A percentile compares a stretch with the other conserved stretches of the same genome.
Conservation (phyloP, 768 basidiomycete species). For the Dacryopinax spathularia region DNA sequence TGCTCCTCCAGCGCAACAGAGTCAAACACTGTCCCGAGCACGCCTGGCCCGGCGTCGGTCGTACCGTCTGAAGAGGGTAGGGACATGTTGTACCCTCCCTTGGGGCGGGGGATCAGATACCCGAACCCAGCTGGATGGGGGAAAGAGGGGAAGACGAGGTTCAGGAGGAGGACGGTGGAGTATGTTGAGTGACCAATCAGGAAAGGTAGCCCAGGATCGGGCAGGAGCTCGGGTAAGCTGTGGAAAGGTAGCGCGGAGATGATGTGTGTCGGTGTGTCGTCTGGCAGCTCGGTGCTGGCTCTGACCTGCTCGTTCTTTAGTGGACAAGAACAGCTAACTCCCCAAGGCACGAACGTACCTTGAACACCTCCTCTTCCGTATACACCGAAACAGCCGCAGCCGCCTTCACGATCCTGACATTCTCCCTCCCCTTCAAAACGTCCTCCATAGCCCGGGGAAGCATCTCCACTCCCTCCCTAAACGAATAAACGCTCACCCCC, state of each 20-base stretch:
- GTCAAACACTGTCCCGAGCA: constrained; percentile 85
- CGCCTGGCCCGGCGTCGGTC: constrained; percentile 29
- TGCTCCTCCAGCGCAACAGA: constrained; percentile 57
- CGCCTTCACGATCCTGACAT: constrained; percentile 43
- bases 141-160: constrained; percentile 57
- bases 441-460: constrained; percentile 44
- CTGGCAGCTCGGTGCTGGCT: background rate
- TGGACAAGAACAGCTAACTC: too few species aligned
- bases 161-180: constrained; percentile 76
- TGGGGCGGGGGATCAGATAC: constrained; percentile 77
- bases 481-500: constrained; percentile 63
- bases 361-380: constrained; percentile 20
- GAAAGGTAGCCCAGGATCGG: constrained; percentile 39
- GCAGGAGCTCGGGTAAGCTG: constrained; percentile 34
- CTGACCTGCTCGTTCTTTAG: constrained; percentile 4
- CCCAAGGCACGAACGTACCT: constrained; percentile 32
- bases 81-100: constrained; percentile 33
- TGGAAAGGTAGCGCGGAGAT: constrained; percentile 66
- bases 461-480: constrained; percentile 58
- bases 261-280: constrained; percentile 35
- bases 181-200: constrained; percentile 47
- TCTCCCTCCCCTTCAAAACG: constrained; percentile 33
- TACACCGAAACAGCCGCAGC: constrained; percentile 22
- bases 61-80: too few species aligned
- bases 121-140: constrained; percentile 80